A percentile compares a stretch with the other conserved stretches of the same genome.
Evolutionary conservation across 2,329 filamentous ascomycete genomes (phyloP).

Genomic region (Setomelanomma holmii): DNA sequence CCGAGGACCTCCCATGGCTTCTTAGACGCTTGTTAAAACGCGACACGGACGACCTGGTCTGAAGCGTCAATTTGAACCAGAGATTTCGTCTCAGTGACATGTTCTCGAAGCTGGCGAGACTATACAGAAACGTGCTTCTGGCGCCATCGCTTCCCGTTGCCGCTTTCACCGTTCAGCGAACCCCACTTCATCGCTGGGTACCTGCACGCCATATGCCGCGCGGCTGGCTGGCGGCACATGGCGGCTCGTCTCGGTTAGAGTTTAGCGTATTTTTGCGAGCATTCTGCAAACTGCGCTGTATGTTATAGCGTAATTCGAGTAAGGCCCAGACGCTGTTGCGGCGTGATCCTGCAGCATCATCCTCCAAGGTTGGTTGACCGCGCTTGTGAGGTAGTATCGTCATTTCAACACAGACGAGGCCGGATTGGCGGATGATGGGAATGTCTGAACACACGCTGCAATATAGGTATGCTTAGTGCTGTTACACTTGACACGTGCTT

Average conservation of each 20-base stretch:
- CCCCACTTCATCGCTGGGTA: not conserved
- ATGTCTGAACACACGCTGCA: not conserved
- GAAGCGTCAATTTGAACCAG: not conserved
- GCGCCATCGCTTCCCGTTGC: not conserved
- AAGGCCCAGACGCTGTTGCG: not conserved
- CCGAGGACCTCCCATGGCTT: not conserved
- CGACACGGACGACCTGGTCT: not conserved
- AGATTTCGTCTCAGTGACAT: not conserved
- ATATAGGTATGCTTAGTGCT: not conserved
- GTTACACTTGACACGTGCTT: not conserved
- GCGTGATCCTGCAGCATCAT: no score
- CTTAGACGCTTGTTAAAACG: not conserved
- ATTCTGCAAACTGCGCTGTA: conserved; percentile 3
- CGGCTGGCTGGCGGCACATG: conserved; percentile 14
- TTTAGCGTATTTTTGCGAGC: not conserved
- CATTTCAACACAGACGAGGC: not conserved
- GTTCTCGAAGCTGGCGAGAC: not conserved
- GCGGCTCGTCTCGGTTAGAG: not conserved
- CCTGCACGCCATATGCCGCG: not conserved
- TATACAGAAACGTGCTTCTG: not conserved
- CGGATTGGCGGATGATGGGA: not conserved
- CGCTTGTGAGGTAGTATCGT: no score
- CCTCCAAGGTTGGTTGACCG: no score
- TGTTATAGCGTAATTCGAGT: not conserved
- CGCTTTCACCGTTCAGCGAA: not conserved